Percentiles rank a stretch among this genome's conserved stretches.
Evolutionary conservation across 1,284 basidiomycete genomes (phyloP).

Genomic region (Pseudozyma flocculosa): DNA sequence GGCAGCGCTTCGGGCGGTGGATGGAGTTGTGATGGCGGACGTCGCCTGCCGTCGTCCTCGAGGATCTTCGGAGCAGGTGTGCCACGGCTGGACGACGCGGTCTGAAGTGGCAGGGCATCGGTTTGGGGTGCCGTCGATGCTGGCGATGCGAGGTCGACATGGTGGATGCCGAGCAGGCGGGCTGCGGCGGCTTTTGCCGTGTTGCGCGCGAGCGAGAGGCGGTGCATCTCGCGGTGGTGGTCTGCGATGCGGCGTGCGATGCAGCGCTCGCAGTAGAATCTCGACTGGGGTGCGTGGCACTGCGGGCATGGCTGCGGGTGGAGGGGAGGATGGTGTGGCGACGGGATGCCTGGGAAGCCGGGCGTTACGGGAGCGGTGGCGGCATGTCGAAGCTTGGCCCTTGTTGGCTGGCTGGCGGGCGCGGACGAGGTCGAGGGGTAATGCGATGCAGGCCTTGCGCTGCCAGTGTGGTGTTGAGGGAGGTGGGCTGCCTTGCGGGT

Average conservation of each 20-base stretch:
- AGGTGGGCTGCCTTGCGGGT: too few relatives aligned
- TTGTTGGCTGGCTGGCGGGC: conserved; percentile 5
- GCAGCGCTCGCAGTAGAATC: conserved; percentile 37
- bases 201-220: conserved; percentile 21
- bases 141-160: not conserved
- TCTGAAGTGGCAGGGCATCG: too few relatives aligned
- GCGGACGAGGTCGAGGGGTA: conserved; percentile 3
- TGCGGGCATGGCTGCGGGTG: conserved; percentile 14
- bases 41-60: too few relatives aligned
- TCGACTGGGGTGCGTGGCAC: conserved; percentile 24
- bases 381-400: conserved; percentile 12
- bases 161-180: conserved; percentile 3
- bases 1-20: conserved; percentile 8
- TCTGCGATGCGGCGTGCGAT: conserved; percentile 20
- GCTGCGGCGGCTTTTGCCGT: conserved; percentile 12
- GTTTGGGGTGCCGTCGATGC: too few relatives aligned
- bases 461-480: too few relatives aligned
- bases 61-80: too few relatives aligned
- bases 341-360: not conserved
- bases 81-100: too few relatives aligned
- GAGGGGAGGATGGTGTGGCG: not conserved
- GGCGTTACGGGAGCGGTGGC: not conserved
- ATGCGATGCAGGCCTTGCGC: too few relatives aligned
- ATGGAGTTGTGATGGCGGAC: too few relatives aligned
- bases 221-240: conserved; percentile 23